Percentiles rank a stretch among this genome's conserved stretches.
phyloP scores from a whole-genome alignment of 163 green algal genomes.

The Scenedesmus sp. region DNA sequence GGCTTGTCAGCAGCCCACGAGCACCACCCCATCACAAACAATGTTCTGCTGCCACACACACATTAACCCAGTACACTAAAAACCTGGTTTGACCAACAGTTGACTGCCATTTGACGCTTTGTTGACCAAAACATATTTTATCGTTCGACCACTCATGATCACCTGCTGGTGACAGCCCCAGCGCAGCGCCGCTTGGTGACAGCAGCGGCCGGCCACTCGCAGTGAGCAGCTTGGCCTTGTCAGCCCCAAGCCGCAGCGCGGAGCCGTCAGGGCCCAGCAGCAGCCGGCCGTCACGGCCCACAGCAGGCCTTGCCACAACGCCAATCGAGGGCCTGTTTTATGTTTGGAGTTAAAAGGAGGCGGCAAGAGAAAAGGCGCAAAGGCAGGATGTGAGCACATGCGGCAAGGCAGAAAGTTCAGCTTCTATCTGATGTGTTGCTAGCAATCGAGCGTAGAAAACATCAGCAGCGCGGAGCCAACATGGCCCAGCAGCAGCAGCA shows the following conservation, averaged over 20 bases:
- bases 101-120: no score
- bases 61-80: background rate
- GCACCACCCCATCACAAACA: background rate
- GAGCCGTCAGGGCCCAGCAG: slow-evolving; percentile 31
- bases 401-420: no score
- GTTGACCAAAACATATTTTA: no score
- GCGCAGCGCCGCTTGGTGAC: background rate
- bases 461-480: no score
- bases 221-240: slow-evolving; percentile 14
- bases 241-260: slow-evolving; percentile 3
- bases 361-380: background rate
- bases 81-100: no score
- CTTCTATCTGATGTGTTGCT: no score
- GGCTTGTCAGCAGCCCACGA: background rate
- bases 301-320: background rate
- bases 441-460: no score
- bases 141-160: no score
- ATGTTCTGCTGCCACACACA: background rate
- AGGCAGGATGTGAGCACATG: background rate
- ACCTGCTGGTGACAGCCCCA: slow-evolving; percentile 15
- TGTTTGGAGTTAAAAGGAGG: background rate
- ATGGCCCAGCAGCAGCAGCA: no score
- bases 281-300: background rate
- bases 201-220: slow-evolving; percentile 27
- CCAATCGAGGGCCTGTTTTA: background rate